phyloP scores from a whole-genome alignment of 78 protist genomes.

The Chrysochromulina parva region DNA sequence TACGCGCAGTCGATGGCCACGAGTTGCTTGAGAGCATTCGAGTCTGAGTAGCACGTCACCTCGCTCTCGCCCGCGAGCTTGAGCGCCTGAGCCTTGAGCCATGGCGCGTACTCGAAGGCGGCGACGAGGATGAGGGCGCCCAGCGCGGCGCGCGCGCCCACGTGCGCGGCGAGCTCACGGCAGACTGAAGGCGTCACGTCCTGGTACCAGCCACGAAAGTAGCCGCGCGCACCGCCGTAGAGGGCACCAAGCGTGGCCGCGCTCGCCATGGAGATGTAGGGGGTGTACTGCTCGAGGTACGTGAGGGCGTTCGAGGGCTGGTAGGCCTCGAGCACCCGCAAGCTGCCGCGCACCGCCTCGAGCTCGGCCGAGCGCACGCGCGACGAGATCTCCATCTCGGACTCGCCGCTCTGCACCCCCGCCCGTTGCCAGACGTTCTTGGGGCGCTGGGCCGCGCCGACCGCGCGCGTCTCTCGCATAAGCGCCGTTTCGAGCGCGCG shows the following conservation, averaged over 20 bases:
- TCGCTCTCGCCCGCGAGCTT: background rate
- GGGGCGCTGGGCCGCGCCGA: background rate
- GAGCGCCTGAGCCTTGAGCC: background rate
- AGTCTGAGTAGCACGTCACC: background rate
- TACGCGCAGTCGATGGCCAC: background rate
- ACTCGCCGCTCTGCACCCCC: background rate
- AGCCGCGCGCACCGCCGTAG: background rate
- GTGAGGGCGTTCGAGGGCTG: background rate
- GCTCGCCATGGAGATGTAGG: background rate
- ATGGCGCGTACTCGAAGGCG: background rate
- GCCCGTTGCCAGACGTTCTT: background rate
- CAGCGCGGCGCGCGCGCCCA: background rate
- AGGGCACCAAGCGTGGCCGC: background rate
- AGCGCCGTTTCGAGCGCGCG: background rate
- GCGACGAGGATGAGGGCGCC: background rate
- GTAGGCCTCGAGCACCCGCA: background rate
- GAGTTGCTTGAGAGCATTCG: background rate
- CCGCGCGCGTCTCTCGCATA: background rate
- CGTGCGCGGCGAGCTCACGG: background rate
- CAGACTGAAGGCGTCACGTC: conserved; percentile 5
- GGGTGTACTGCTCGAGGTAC: background rate
- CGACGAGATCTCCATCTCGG: background rate
- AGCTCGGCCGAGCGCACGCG: background rate
- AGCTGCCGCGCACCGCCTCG: background rate
- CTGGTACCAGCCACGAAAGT: background rate